Percentiles rank a stretch among this genome's conserved stretches.
Conservation (phyloP, 1,284 basidiomycete genomes). For the Apiotrichum veenhuisii region DNA sequence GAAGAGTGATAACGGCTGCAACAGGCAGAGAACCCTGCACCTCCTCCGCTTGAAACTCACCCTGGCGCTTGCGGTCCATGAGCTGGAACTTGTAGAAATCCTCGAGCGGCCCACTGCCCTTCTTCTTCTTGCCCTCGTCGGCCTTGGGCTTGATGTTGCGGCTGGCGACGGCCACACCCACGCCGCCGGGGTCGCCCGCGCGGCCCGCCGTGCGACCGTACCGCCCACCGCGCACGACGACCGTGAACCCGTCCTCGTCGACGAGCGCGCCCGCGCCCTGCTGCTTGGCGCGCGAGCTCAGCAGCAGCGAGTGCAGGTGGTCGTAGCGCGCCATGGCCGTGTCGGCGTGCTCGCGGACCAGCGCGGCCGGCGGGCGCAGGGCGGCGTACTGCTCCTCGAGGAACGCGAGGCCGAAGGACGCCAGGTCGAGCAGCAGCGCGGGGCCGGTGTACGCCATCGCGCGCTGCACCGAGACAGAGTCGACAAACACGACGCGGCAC, state of each 20-base stretch:
- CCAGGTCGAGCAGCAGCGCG: background rate
- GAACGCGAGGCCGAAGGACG: conserved; percentile 63
- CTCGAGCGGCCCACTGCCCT: conserved; percentile 60
- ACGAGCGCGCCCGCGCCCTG: conserved; percentile 66
- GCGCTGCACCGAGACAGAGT: conserved; percentile 61
- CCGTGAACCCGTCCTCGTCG: conserved; percentile 87
- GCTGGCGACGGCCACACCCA: conserved; percentile 68
- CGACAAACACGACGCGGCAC: conserved; percentile 74
- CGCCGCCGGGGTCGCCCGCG: conserved; percentile 68
- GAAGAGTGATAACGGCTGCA: background rate
- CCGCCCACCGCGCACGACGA: conserved; percentile 79
- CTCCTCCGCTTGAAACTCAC: conserved; percentile 51
- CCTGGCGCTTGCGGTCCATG: conserved; percentile 77
- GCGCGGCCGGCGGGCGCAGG: conserved; percentile 65
- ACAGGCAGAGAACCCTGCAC: background rate
- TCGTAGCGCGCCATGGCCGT: conserved; percentile 70
- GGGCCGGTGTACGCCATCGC: conserved; percentile 53
- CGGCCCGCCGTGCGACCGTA: conserved; percentile 81
- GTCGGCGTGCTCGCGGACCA: conserved; percentile 70
- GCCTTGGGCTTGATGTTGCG: conserved; percentile 49
- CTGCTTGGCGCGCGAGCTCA: conserved; percentile 51
- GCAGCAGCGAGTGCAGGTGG: conserved; percentile 57
- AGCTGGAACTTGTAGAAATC: conserved; percentile 82
- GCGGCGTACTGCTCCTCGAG: conserved; percentile 63
- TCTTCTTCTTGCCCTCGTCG: conserved; percentile 58